phyloP scores from a whole-genome alignment of 352 stramenopile genomes.

The Pythium graminicola region DNA sequence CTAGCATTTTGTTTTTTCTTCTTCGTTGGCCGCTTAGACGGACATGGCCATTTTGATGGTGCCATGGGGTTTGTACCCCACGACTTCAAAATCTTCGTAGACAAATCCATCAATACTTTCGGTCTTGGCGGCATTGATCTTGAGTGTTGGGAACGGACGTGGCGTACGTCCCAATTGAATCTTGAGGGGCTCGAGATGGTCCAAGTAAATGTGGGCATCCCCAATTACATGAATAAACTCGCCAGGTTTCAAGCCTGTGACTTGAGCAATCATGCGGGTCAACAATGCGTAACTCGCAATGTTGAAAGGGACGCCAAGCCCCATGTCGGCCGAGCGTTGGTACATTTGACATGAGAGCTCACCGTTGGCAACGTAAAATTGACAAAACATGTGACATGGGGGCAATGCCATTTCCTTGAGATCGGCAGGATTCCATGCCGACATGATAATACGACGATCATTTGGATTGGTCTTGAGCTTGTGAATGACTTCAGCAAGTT shows the following conservation, averaged over 20 bases:
- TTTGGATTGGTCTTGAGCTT: slow-evolving; percentile 97
- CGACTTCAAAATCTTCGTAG: slow-evolving; percentile 95
- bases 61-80: slow-evolving; percentile 94
- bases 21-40: slow-evolving; percentile 37
- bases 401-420: slow-evolving; percentile 97
- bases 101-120: slow-evolving; percentile 93
- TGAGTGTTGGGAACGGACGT: slow-evolving; percentile 92
- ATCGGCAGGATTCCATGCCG: slow-evolving; percentile 98
- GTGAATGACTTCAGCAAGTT: slow-evolving; percentile 96
- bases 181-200: slow-evolving; percentile 97
- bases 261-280: slow-evolving; percentile 95
- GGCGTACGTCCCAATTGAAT: slow-evolving; percentile 93
- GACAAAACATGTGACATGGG: slow-evolving; percentile 99
- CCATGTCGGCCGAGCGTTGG: slow-evolving; percentile 99
- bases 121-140: slow-evolving; percentile 81
- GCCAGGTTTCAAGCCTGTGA: slow-evolving; percentile 89
- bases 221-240: slow-evolving; percentile 99
- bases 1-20: neutral
- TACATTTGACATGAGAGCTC: slow-evolving; percentile 96
- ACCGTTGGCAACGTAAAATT: slow-evolving; percentile 85
- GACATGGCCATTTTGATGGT: slow-evolving; percentile 99
- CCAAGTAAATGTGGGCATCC: slow-evolving; percentile 98
- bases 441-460: slow-evolving; percentile 97
- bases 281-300: slow-evolving; percentile 99
- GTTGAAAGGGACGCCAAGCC: slow-evolving; percentile 99